phyloP scores from a whole-genome alignment of 2,329 filamentous ascomycete genomes.

The Ophiostoma sp. region DNA sequence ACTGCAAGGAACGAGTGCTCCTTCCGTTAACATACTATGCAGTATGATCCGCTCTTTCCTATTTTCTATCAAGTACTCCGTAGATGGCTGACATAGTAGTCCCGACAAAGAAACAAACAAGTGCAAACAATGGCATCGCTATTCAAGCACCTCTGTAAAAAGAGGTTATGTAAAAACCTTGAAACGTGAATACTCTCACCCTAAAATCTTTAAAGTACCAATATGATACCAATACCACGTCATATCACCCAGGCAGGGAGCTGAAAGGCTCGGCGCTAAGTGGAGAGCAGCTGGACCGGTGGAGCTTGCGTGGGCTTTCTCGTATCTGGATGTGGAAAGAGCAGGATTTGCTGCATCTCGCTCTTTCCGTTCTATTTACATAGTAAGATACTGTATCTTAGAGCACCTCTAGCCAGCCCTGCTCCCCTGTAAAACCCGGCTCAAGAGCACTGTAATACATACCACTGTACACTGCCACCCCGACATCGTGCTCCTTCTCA shows the following conservation, averaged over 20 bases:
- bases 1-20: not conserved
- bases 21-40: not conserved
- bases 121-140: not conserved
- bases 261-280: slow-evolving; percentile 16
- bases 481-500: not conserved
- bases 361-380: not conserved
- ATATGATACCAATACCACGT: not conserved
- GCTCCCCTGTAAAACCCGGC: too few relatives aligned
- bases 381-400: too few relatives aligned
- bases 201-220: not conserved
- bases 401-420: too few relatives aligned
- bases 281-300: slow-evolving; percentile 10
- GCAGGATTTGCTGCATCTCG: not conserved
- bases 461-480: too few relatives aligned
- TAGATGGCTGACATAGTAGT: too few relatives aligned
- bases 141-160: too few relatives aligned
- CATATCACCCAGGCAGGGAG: not conserved
- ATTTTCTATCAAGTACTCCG: too few relatives aligned
- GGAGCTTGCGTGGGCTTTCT: slow-evolving; percentile 6
- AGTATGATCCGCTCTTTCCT: not conserved
- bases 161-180: not conserved
- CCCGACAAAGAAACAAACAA: not conserved
- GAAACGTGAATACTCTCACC: not conserved
- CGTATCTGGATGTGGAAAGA: slow-evolving; percentile 14
- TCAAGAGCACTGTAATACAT: too few relatives aligned